Conservation (phyloP, 257 asterid species). For the Nicotiana noctiflora region DNA sequence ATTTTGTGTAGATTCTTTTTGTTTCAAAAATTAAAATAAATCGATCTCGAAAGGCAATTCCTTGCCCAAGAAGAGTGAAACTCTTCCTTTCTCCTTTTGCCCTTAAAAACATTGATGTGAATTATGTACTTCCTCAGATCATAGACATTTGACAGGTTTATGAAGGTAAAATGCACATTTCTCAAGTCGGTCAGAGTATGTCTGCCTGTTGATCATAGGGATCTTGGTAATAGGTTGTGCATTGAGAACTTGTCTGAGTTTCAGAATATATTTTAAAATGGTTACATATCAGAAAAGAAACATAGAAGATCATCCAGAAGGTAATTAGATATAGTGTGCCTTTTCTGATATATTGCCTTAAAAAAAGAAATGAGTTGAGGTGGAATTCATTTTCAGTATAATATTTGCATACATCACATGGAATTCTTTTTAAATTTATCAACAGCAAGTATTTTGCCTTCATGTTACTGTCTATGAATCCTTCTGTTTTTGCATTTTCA, state of each 20-base stretch:
- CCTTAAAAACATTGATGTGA: neutral
- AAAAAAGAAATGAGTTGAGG: no score
- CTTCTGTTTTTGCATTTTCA: constrained; percentile 18
- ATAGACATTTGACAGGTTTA: no score
- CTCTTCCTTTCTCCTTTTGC: no score
- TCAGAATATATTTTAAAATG: neutral
- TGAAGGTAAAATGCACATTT: neutral
- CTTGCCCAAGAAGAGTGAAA: neutral
- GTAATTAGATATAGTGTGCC: no score
- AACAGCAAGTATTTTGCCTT: neutral
- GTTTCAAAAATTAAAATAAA: neutral
- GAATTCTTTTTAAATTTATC: neutral
- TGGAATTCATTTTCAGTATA: no score
- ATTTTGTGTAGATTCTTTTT: neutral
- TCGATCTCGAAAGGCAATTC: neutral
- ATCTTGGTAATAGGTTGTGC: neutral
- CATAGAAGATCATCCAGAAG: no score
- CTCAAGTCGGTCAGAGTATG: neutral
- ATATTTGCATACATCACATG: no score
- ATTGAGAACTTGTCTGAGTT: neutral
- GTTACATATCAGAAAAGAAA: neutral
- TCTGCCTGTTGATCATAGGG: neutral
- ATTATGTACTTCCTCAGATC: no score
- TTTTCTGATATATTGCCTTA: no score
- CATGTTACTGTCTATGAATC: neutral